Base-by-base conservation (phyloP, 2,329 filamentous ascomycete species). In the Tricladium varicosporioides region DNA sequence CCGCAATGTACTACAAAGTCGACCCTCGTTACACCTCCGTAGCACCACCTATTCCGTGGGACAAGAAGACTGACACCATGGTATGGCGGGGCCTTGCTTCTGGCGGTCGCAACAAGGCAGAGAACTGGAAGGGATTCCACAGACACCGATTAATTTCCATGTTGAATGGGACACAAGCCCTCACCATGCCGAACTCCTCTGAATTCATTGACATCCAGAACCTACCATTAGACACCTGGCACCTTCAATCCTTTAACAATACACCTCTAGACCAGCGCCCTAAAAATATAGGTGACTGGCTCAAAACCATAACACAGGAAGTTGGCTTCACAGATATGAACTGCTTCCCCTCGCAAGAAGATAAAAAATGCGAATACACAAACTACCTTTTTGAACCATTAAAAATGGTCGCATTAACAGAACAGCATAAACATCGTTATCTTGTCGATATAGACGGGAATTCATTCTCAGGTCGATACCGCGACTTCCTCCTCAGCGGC, bases 371-470 rank as follows among this genome's bases (percentile, higher is more conserved):
- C 65, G 60, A 76, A 9, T 74, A 74, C 50, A 65, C 73, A 13
- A 51, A 65, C 11, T 16, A 47, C 13, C 46, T 51, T 40, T 73
- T 72, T 67, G 80, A 81, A 10, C 43, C 43, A 16, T 22, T 46
- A 5, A 46, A 46, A 46, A 16, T 22, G 60, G 78, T 76, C 57
- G 72, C 62, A 81, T 16, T 27, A 5, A 45, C 15, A 11, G 43
- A 46, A 16, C 43, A 46, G 50, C 9, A 80, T 67, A 60, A 70
- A 69, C 3, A 78, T 74, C 91, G 91, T 69, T 89, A 84, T 67
- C 76, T 92, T 1, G 84, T 85, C 0, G 89, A 93, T 68, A 80
- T 92, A 52, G 89, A 92, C 70, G 89, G 89, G 47, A 86, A 88
- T 73, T 82, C 78, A 5, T 87, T 87, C 66, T 85, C 81, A 31